Percentiles rank a stretch among this genome's conserved stretches.
Evolutionary conservation across 106 monocot species (phyloP).

Genomic region (Chionographis japonica): DNA sequence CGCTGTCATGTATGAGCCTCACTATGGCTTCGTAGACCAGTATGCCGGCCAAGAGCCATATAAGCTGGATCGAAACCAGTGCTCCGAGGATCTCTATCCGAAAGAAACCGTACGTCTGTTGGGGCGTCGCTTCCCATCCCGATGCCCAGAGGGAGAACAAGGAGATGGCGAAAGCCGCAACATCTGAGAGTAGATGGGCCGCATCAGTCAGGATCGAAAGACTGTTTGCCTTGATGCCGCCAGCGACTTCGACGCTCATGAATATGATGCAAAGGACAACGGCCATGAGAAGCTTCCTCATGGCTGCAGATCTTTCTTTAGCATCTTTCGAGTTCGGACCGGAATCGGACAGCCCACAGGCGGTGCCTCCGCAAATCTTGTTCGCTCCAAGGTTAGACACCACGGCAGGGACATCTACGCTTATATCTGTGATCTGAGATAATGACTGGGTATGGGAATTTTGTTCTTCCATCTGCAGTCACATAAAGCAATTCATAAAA

Average conservation of each 20-base stretch:
- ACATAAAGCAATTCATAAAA: not conserved
- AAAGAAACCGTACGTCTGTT: conserved; percentile 66
- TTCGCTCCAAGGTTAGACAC: conserved; percentile 1
- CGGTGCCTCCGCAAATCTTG: conserved; percentile 34
- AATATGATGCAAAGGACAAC: conserved; percentile 54
- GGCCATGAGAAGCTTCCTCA: conserved; percentile 51
- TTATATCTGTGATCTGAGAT: conserved; percentile 28
- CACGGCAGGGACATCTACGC: conserved; percentile 11
- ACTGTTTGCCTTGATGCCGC: conserved; percentile 75
- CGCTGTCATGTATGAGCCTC: conserved; percentile 32
- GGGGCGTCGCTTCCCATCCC: conserved; percentile 70
- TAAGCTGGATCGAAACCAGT: conserved; percentile 61
- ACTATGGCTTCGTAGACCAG: conserved; percentile 55
- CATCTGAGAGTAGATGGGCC: conserved; percentile 69
- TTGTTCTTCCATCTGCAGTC: conserved; percentile 38
- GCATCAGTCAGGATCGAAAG: conserved; percentile 75
- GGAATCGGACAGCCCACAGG: conserved; percentile 47
- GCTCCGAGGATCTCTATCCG: conserved; percentile 72
- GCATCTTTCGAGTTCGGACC: conserved; percentile 28
- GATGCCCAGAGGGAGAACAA: conserved; percentile 70
- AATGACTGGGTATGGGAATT: not conserved
- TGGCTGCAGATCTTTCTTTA: conserved; percentile 40
- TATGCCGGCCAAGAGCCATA: conserved; percentile 65
- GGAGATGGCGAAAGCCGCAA: conserved; percentile 68
- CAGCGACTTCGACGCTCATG: conserved; percentile 56